Conservation (phyloP, 169 alveolate species). For the Babesia ovata region DNA sequence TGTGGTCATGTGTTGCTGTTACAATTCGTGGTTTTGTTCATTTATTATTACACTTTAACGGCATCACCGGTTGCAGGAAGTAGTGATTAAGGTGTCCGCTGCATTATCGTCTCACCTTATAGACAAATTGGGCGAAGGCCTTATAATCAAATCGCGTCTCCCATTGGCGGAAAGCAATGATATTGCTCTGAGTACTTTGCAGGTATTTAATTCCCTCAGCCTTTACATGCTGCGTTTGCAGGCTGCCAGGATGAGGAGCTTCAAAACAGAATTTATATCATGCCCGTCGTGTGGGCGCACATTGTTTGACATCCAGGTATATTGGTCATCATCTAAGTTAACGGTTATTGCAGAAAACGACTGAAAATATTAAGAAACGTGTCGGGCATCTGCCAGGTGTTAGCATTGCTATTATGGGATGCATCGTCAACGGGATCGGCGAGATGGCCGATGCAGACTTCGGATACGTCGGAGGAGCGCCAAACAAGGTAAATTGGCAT, state of each 20-base stretch:
- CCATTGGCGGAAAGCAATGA: conserved; percentile 50
- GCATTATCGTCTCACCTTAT: conserved; percentile 40
- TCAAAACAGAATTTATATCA: conserved; percentile 86
- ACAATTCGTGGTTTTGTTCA: background rate
- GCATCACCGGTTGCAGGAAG: conserved; percentile 34
- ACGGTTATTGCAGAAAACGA: conserved; percentile 67
- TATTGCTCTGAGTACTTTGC: conserved; percentile 49
- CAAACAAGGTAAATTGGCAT: conserved; percentile 69
- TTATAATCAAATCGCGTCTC: conserved; percentile 31
- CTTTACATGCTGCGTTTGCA: conserved; percentile 20
- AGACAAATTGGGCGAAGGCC: conserved; percentile 67
- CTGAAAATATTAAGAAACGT: conserved; percentile 76
- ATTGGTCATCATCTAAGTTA: background rate
- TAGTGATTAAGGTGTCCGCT: conserved; percentile 36
- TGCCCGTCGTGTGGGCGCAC: conserved; percentile 91
- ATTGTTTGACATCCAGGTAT: conserved; percentile 78
- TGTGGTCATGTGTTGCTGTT: background rate
- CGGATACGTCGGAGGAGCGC: conserved; percentile 86
- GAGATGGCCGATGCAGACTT: conserved; percentile 92
- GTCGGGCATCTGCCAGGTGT: conserved; percentile 89
- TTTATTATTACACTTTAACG: no score
- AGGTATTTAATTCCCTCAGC: conserved; percentile 16
- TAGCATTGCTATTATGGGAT: conserved; percentile 88
- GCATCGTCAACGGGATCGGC: conserved; percentile 90
- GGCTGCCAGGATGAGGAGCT: conserved; percentile 83